These are phyloP conservation scores for Dipteronia sinensis DNA, from an alignment of 345 rosid species.

Conservation along the genomic window DNA sequence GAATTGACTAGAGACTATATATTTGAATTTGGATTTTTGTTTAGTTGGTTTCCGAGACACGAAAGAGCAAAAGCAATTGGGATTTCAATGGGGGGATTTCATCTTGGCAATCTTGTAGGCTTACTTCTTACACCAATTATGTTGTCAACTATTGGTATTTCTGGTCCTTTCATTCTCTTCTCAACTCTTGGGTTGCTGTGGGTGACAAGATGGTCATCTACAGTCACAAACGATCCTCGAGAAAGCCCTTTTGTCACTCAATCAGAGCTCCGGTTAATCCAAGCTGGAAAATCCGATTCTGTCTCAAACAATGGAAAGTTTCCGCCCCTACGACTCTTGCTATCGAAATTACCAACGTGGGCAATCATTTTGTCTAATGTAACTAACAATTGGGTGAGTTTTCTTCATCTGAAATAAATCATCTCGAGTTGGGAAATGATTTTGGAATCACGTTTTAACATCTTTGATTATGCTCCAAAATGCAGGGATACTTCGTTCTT, in stretches of 20 bases:
- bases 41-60: slow-evolving; percentile 82
- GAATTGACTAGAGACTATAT: neutral
- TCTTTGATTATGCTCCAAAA: slow-evolving; percentile 16
- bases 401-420: neutral
- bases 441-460: neutral
- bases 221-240: slow-evolving; percentile 66
- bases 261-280: slow-evolving; percentile 69
- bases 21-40: neutral
- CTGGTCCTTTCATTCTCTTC: slow-evolving; percentile 83
- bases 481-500: slow-evolving; percentile 95
- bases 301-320: slow-evolving; percentile 26
- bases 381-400: slow-evolving; percentile 90
- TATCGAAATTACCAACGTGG: slow-evolving; percentile 84
- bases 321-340: slow-evolving; percentile 55
- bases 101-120: slow-evolving; percentile 90
- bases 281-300: slow-evolving; percentile 63
- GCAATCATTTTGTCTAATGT: slow-evolving; percentile 84
- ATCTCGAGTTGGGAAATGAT: neutral
- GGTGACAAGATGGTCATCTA: slow-evolving; percentile 61
- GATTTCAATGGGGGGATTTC: slow-evolving; percentile 94
- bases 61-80: slow-evolving; percentile 95
- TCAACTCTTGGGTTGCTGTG: slow-evolving; percentile 72
- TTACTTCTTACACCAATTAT: slow-evolving; percentile 73
- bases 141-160: slow-evolving; percentile 68
- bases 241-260: slow-evolving; percentile 59